These are phyloP conservation scores for Linderniella brevidens DNA, from an alignment of 257 asterid genomes.

Conservation along the genomic window DNA sequence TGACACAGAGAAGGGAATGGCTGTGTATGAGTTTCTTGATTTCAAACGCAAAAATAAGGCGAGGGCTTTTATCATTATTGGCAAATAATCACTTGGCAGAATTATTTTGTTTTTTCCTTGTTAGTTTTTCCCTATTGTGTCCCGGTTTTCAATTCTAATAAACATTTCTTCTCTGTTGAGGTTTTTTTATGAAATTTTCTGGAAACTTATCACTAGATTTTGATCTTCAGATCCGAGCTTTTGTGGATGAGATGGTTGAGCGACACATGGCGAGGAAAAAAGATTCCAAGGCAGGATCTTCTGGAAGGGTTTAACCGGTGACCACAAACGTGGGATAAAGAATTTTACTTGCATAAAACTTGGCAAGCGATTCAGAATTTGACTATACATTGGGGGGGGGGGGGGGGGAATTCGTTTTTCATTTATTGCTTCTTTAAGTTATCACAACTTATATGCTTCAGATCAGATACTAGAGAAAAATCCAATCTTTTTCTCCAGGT, in stretches of 20 bases:
- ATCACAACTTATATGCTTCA: no score
- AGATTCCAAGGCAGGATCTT: slow-evolving; percentile 37
- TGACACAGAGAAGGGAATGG: slow-evolving; percentile 80
- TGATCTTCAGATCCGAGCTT: slow-evolving; percentile 72
- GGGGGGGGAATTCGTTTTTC: no score
- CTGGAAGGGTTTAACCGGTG: slow-evolving; percentile 7
- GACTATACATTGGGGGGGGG: no score
- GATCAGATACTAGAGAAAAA: no score
- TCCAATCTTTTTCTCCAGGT: no score
- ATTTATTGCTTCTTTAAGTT: no score
- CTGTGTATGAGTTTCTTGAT: slow-evolving; percentile 82
- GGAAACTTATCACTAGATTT: slow-evolving; percentile 9
- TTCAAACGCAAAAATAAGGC: slow-evolving; percentile 97
- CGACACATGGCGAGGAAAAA: slow-evolving; percentile 57
- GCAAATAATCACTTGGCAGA: slow-evolving; percentile 2
- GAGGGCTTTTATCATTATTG: neutral
- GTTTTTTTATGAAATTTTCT: slow-evolving; percentile 4
- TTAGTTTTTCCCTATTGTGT: neutral
- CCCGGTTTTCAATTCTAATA: slow-evolving; percentile 2
- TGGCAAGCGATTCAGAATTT: no score
- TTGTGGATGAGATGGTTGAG: slow-evolving; percentile 83
- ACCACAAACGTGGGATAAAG: no score
- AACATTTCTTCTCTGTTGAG: neutral
- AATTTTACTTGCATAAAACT: no score
- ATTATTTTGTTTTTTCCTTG: slow-evolving; percentile 1